These are phyloP conservation scores for Neurospora sp. DNA, from an alignment of 495 filamentous ascomycete genomes.

Conservation along the genomic window DNA sequence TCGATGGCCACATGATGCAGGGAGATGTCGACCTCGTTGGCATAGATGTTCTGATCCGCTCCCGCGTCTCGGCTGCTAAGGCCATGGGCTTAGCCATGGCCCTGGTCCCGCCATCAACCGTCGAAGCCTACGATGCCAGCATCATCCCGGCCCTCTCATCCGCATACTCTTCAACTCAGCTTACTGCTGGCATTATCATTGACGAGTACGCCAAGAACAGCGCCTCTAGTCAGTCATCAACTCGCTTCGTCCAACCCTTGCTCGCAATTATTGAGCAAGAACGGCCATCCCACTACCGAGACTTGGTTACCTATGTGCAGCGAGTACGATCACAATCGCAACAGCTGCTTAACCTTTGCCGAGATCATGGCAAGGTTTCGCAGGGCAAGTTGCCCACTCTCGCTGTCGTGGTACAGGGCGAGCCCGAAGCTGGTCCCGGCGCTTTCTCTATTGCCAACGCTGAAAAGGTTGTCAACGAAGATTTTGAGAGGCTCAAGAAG, in stretches of 20 bases:
- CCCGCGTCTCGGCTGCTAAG: slow-evolving; percentile 73
- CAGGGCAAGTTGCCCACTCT: slow-evolving; percentile 63
- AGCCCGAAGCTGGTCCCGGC: slow-evolving; percentile 75
- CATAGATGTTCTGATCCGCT: slow-evolving; percentile 74
- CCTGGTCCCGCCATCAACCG: slow-evolving; percentile 39
- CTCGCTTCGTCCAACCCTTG: slow-evolving; percentile 46
- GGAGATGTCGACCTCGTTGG: slow-evolving; percentile 93
- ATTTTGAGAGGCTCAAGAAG: slow-evolving; percentile 83
- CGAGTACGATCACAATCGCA: slow-evolving; percentile 84
- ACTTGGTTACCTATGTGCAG: slow-evolving; percentile 79
- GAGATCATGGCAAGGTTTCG: slow-evolving; percentile 71
- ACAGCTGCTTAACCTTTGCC: slow-evolving; percentile 78
- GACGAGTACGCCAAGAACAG: slow-evolving; percentile 74
- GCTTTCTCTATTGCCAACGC: slow-evolving; percentile 84
- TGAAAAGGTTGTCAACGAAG: slow-evolving; percentile 69
- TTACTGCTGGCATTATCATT: slow-evolving; percentile 71
- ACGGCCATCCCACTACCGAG: slow-evolving; percentile 71
- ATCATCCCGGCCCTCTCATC: slow-evolving; percentile 58
- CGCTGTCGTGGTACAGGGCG: slow-evolving; percentile 86
- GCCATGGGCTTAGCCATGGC: slow-evolving; percentile 73
- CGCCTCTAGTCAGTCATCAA: slow-evolving; percentile 23
- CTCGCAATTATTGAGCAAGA: slow-evolving; percentile 68
- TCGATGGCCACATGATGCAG: slow-evolving; percentile 95
- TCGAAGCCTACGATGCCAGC: slow-evolving; percentile 42
- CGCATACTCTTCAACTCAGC: slow-evolving; percentile 72